Evolutionary conservation across 1,139 yeast species (phyloP).

Genomic region (Hyphopichia pseudoburtonii): DNA sequence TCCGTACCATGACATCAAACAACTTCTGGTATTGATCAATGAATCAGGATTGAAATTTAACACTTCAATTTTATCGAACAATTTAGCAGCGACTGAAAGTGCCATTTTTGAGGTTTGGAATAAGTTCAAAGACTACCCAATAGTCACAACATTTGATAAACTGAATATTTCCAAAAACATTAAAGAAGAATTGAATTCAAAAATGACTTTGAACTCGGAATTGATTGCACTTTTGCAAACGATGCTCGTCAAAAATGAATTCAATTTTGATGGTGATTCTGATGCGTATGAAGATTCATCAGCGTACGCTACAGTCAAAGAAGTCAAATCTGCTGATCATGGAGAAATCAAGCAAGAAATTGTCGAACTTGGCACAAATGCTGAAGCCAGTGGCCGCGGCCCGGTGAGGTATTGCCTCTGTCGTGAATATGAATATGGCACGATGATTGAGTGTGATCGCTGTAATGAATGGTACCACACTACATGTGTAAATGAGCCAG

Average conservation of each 20-base stretch:
- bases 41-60: constrained; percentile 29
- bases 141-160: constrained; percentile 35
- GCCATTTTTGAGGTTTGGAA: constrained; percentile 41
- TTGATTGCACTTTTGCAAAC: constrained; percentile 27
- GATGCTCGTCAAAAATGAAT: constrained; percentile 32
- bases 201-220: constrained; percentile 18
- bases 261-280: constrained; percentile 30
- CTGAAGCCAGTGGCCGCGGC: not conserved
- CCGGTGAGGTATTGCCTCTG: constrained; percentile 62
- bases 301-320: not conserved
- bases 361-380: no score
- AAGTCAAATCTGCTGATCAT: constrained; percentile 13
- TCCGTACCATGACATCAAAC: constrained; percentile 24
- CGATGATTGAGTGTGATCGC: constrained; percentile 76
- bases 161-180: constrained; percentile 19
- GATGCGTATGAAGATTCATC: constrained; percentile 3
- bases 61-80: constrained; percentile 17
- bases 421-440: constrained; percentile 64
- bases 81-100: constrained; percentile 28
- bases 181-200: constrained; percentile 18
- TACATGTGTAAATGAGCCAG: constrained; percentile 54
- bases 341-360: no score
- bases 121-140: constrained; percentile 29
- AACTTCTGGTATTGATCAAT: constrained; percentile 20
- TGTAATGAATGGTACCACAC: constrained; percentile 85